These are phyloP conservation scores for Boletus sp. DNA, from an alignment of 768 basidiomycete genomes.

Conservation along the genomic window DNA sequence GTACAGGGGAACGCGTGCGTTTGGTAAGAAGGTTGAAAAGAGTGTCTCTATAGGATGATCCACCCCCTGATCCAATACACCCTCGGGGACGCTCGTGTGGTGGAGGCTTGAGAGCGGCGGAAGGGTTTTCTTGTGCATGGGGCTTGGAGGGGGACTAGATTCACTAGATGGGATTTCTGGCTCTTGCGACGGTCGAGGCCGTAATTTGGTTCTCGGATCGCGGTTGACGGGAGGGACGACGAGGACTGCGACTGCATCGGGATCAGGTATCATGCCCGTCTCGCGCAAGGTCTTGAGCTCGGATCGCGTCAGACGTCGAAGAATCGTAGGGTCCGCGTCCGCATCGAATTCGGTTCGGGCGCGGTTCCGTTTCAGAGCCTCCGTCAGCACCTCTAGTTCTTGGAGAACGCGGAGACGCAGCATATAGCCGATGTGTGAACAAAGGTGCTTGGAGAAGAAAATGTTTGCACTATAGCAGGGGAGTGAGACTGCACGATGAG, in stretches of 20 bases:
- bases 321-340: conserved; percentile 35
- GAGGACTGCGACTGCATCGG: conserved; percentile 62
- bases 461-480: conserved; percentile 31
- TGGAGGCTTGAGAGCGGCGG: conserved; percentile 29
- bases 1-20: conserved; percentile 56
- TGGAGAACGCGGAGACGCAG: conserved; percentile 73
- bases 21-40: conserved; percentile 28
- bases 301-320: conserved; percentile 61
- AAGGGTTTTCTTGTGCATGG: conserved; percentile 14
- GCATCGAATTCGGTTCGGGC: not conserved
- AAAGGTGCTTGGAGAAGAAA: conserved; percentile 41
- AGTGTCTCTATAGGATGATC: conserved; percentile 4
- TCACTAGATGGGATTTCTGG: conserved; percentile 28
- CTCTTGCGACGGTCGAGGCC: conserved; percentile 40
- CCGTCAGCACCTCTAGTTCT: conserved; percentile 61
- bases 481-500: conserved; percentile 10
- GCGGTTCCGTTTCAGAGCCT: conserved; percentile 8
- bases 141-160: not conserved
- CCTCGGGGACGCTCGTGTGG: not conserved
- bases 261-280: conserved; percentile 46
- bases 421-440: conserved; percentile 58
- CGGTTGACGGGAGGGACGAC: conserved; percentile 65
- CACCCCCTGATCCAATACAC: not conserved
- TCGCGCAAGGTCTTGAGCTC: conserved; percentile 53
- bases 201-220: conserved; percentile 43